phyloP scores from a whole-genome alignment of 2,329 filamentous ascomycete genomes.

The Claviceps spartinae region DNA sequence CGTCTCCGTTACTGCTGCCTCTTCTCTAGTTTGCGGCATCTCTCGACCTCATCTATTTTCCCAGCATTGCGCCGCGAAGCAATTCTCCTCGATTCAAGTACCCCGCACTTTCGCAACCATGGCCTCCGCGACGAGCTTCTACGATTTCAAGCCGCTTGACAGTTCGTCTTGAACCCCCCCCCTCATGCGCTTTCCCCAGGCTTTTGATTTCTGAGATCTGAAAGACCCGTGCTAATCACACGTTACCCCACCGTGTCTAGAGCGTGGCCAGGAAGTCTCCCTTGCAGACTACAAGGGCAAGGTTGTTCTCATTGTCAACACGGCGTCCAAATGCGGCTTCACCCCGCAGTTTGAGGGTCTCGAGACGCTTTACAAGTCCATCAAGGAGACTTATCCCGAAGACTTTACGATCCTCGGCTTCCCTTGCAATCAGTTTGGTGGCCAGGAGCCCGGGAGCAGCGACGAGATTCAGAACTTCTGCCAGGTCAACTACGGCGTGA shows the following conservation, averaged over 20 bases:
- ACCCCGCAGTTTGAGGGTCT: slow-evolving; percentile 88
- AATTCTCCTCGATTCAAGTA: neutral
- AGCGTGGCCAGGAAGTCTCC: slow-evolving; percentile 53
- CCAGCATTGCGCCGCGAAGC: neutral
- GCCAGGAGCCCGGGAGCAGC: slow-evolving; percentile 74
- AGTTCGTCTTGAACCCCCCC: slow-evolving; percentile 32
- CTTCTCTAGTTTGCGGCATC: neutral
- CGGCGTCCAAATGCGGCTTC: slow-evolving; percentile 96
- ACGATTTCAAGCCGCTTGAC: slow-evolving; percentile 73
- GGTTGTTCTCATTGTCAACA: slow-evolving; percentile 93
- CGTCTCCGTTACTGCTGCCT: neutral
- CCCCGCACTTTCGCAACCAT: slow-evolving; percentile 14
- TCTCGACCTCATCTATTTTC: neutral
- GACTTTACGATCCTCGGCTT: slow-evolving; percentile 86
- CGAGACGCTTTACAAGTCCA: slow-evolving; percentile 73
- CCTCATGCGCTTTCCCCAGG: neutral
- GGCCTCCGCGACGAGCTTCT: slow-evolving; percentile 43
- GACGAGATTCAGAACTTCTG: slow-evolving; percentile 77
- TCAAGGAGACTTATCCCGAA: slow-evolving; percentile 55
- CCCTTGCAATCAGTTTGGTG: slow-evolving; percentile 95
- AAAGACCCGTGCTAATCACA: slow-evolving; percentile 8
- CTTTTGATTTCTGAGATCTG: neutral
- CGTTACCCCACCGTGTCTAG: slow-evolving; percentile 9
- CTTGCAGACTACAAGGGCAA: slow-evolving; percentile 71
- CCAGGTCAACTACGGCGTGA: slow-evolving; percentile 83